These are phyloP conservation scores for Amanita molliuscula DNA, from an alignment of 768 basidiomycete species.

Conservation along the genomic window DNA sequence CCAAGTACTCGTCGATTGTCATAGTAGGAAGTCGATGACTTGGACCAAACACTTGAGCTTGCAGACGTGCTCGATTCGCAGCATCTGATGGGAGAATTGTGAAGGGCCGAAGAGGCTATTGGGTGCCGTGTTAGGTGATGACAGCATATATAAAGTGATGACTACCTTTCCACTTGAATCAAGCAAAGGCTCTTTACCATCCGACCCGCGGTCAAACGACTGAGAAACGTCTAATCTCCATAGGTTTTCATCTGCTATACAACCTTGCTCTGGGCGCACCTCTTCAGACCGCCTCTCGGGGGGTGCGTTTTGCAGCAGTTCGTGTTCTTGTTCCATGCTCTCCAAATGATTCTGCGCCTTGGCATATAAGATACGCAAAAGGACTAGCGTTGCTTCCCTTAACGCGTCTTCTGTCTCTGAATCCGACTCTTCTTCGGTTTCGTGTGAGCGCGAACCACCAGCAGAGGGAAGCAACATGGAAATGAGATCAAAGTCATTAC, in stretches of 20 bases:
- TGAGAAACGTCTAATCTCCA: constrained; percentile 66
- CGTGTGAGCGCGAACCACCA: constrained; percentile 8
- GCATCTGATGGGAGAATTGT: constrained; percentile 76
- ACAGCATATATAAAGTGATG: background rate
- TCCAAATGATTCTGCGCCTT: constrained; percentile 61
- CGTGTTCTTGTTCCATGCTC: constrained; percentile 60
- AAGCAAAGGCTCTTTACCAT: constrained; percentile 53
- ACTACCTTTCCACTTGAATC: constrained; percentile 70
- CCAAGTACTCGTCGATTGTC: constrained; percentile 91
- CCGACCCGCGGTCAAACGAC: constrained; percentile 25
- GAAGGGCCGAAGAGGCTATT: constrained; percentile 81
- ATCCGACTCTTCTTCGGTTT: constrained; percentile 38
- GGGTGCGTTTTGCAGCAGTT: constrained; percentile 52
- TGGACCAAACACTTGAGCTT: constrained; percentile 75
- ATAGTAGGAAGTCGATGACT: constrained; percentile 85
- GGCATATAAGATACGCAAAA: constrained; percentile 63
- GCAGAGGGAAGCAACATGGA: constrained; percentile 44
- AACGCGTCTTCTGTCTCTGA: constrained; percentile 53
- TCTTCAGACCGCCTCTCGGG: constrained; percentile 16
- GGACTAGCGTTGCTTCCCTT: constrained; percentile 57
- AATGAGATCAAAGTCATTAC: constrained; percentile 54
- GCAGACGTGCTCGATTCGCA: constrained; percentile 60
- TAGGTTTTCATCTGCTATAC: constrained; percentile 37
- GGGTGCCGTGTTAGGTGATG: background rate
- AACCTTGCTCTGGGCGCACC: constrained; percentile 27